phyloP scores from a whole-genome alignment of 257 asterid genomes.

The Nicotiana benthamiana region DNA sequence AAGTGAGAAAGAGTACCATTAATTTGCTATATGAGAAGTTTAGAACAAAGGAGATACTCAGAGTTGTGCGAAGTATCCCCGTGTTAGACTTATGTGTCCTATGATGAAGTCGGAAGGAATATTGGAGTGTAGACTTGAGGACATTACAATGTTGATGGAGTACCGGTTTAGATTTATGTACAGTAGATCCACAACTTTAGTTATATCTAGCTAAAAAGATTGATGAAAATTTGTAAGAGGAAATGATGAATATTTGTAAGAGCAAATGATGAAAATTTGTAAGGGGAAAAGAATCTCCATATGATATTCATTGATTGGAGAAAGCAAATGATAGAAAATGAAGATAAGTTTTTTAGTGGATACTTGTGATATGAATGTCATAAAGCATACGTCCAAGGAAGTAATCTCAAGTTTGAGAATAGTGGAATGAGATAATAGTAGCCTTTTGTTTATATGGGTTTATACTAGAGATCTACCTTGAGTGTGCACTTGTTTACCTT shows the following conservation, averaged over 20 bases:
- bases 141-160: no score
- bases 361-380: neutral
- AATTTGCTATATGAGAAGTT: neutral
- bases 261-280: no score
- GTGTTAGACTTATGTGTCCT: neutral
- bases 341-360: neutral
- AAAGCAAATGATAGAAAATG: neutral
- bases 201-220: no score
- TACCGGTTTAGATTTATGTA: neutral
- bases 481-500: neutral
- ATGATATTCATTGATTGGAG: no score
- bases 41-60: neutral
- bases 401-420: neutral
- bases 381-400: neutral
- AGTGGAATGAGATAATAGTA: neutral
- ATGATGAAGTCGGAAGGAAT: no score
- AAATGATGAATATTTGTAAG: no score
- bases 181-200: neutral
- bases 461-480: neutral
- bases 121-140: neutral
- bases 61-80: neutral
- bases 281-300: no score
- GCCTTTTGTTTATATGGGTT: neutral
- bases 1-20: neutral
- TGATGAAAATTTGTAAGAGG: no score